A percentile compares a stretch with the other conserved stretches of the same genome.
Evolutionary conservation across 2,329 filamentous ascomycete species (phyloP).

Genomic region (Fusarium goolgardi): DNA sequence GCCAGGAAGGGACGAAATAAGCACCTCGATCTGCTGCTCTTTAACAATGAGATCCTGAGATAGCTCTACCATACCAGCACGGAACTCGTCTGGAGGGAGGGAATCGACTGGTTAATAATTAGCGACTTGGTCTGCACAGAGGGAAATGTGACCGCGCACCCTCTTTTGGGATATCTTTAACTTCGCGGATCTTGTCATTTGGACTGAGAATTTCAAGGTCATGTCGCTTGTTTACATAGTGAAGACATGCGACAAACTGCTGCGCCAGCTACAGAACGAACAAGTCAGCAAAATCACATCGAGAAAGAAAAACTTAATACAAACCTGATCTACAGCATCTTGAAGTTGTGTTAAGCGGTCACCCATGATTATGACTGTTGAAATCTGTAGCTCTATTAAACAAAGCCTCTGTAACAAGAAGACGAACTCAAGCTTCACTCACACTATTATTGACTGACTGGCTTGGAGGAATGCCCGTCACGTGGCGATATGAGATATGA

Average conservation of each 20-base stretch:
- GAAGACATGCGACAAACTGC: constrained; percentile 74
- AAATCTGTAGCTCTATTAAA: constrained; percentile 5
- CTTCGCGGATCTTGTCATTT: constrained; percentile 68
- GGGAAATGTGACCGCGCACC: constrained; percentile 50
- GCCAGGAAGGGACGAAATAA: constrained; percentile 80
- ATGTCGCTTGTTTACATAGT: constrained; percentile 76
- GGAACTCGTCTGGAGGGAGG: constrained; percentile 72
- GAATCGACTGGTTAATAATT: constrained; percentile 63
- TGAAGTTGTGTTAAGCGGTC: constrained; percentile 86
- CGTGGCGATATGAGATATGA: constrained; percentile 32
- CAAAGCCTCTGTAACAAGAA: neutral
- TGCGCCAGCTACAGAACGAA: constrained; percentile 66
- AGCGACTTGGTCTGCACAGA: neutral
- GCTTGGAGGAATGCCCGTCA: constrained; percentile 16
- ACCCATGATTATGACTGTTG: constrained; percentile 63
- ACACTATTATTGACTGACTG: neutral
- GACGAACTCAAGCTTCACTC: neutral
- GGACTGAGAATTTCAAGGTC: constrained; percentile 70
- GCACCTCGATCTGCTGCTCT: constrained; percentile 83
- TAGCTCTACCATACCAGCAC: constrained; percentile 75
- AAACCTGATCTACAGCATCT: constrained; percentile 84
- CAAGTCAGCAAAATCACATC: constrained; percentile 21
- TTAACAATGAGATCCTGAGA: constrained; percentile 81
- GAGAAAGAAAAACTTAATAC: neutral
- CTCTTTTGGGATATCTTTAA: constrained; percentile 66